Base-by-base conservation (phyloP, 2,329 filamentous ascomycete species). In the Albifimbria verrucaria region DNA sequence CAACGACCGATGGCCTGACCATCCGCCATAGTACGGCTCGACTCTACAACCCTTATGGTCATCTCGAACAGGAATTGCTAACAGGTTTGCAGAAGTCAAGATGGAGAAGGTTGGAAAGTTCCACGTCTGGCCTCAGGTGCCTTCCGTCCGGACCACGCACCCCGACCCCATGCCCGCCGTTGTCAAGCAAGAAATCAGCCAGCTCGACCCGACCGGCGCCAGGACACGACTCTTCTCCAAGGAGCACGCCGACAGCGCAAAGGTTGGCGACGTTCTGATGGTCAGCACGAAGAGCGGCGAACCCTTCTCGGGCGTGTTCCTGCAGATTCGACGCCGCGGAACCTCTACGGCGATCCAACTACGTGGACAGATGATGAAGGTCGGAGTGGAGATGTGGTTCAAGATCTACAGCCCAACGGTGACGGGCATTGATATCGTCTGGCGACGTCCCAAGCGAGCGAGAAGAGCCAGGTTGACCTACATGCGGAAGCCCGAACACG, bases 341-440 rank as follows among this genome's bases (percentile, higher is more conserved):
- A 83, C 94, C 55, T 93, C 97, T 74, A 96, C 91, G 2, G 89
- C 89, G 4, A 87, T 99, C 52, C 76, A 96, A 55, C 79, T 99
- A 55, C 83, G 94, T 52, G 93, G 93, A 63, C 86, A 95, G 68
- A 76, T 99, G 62, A 92, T 90, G 60, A 84, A 89, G 62, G 84
- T 95, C 7, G 90, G 90, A 55, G 90, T 96, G 55, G 94, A 99
- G 81, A 94, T 96, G 90, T 96, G 91, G 87, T 92, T 89, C 74
- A 99, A 99, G 79, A 80, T 97, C 54, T 97, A 94, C 78, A 90
- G 85, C 67, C 93, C 93, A 55, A 88, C 90, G 67, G 88, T 97
- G 26, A 85, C 89, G 68, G 90, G 90, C 58, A 91, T 99, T 65
- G 93, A 99, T 75, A 88, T 99, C 63, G 89, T 97, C 71, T 90